Evolutionary conservation across 176 grass and related monocot genomes (phyloP).

Genomic region (Aegilops speltoides): DNA sequence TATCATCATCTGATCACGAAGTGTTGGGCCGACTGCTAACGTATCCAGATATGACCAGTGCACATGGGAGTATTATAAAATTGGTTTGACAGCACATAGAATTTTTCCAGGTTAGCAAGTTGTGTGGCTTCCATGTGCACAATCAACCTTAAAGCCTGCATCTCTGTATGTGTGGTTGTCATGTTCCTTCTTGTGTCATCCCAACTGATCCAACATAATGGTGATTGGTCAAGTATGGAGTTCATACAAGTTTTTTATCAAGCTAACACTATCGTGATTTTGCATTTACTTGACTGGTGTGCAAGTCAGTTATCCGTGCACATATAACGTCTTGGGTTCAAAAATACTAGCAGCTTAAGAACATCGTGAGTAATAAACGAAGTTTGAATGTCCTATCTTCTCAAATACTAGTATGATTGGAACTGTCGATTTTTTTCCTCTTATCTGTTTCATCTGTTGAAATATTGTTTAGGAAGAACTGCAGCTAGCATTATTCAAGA

Average conservation of each 20-base stretch:
- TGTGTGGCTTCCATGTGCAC: conserved; percentile 8
- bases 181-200: conserved; percentile 1
- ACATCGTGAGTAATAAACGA: neutral
- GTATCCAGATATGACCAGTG: neutral
- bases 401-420: neutral
- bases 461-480: conserved; percentile 66
- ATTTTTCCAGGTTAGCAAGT: neutral
- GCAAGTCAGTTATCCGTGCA: neutral
- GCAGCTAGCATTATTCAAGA: conserved; percentile 74
- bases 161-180: neutral
- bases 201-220: neutral
- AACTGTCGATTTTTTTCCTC: neutral
- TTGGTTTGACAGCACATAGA: no score
- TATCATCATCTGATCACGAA: no score
- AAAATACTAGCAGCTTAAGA: no score
- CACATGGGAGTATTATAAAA: neutral
- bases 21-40: no score
- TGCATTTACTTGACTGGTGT: neutral
- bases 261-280: no score
- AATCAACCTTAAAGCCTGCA: neutral
- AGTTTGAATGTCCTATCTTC: neutral
- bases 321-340: no score
- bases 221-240: neutral
- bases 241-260: no score
- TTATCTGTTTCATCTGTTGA: neutral